Conservation (phyloP, 768 basidiomycete species). For the Pluteus cervinus region DNA sequence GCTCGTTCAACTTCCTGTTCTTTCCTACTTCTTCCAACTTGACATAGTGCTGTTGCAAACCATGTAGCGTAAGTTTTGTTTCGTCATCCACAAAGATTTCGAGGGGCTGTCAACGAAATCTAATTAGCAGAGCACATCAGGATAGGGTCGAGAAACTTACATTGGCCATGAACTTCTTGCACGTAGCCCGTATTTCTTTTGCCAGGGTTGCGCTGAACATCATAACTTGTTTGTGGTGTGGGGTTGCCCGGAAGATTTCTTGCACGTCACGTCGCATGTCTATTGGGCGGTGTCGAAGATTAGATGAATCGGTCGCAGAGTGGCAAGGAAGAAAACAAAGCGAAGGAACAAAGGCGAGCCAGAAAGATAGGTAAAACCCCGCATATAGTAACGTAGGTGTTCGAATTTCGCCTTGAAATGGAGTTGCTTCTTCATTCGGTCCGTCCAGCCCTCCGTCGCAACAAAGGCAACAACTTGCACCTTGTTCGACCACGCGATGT, state of each 20-base stretch:
- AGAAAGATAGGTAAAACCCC: conserved; percentile 14
- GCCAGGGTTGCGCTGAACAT: conserved; percentile 99
- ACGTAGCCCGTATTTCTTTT: conserved; percentile 94
- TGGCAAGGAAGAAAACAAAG: conserved; percentile 48
- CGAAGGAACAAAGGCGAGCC: conserved; percentile 31
- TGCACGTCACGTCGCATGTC: conserved; percentile 99
- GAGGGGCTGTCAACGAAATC: conserved; percentile 59
- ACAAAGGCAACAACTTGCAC: conserved; percentile 11
- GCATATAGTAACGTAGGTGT: conserved; percentile 8
- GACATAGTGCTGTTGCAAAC: conserved; percentile 97
- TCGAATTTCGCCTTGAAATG: too few species aligned
- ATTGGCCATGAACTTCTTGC: conserved; percentile 99
- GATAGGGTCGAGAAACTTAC: conserved; percentile 43
- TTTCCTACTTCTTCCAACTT: conserved; percentile 93
- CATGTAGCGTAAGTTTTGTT: conserved; percentile 96
- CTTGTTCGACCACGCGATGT: conserved; percentile 14
- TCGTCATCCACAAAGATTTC: conserved; percentile 99
- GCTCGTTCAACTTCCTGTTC: conserved; percentile 95
- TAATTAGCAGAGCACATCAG: background rate
- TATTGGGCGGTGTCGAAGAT: conserved; percentile 70
- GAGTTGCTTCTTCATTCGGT: conserved; percentile 23
- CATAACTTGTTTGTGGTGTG: conserved; percentile 99
- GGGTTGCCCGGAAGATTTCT: conserved; percentile 98
- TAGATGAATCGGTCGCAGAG: conserved; percentile 53
- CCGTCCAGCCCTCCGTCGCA: conserved; percentile 14